A percentile compares a stretch with the other conserved stretches of the same genome.
phyloP scores from a whole-genome alignment of 179 eudicot species.

The Corrigiola litoralis region DNA sequence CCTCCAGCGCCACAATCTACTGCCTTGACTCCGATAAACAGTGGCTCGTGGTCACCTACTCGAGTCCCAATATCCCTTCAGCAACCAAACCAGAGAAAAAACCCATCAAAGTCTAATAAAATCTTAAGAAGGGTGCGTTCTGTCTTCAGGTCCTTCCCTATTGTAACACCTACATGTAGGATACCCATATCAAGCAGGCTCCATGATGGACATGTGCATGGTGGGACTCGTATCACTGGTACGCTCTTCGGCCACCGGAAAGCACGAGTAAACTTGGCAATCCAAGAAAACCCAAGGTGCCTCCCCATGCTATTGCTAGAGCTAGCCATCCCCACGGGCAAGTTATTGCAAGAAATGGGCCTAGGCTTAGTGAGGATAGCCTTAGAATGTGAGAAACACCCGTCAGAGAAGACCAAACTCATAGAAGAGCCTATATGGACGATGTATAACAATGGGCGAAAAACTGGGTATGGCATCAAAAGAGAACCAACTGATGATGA shows the following conservation, averaged over 20 bases:
- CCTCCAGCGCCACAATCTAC: slow-evolving; percentile 15
- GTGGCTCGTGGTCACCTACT: slow-evolving; percentile 29
- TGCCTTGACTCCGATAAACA: slow-evolving; percentile 9
- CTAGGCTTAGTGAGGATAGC: slow-evolving; percentile 76
- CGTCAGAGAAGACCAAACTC: slow-evolving; percentile 47
- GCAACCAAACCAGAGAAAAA: slow-evolving; percentile 36
- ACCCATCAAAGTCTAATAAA: slow-evolving; percentile 42
- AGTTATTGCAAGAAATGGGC: slow-evolving; percentile 83
- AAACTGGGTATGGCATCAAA: slow-evolving; percentile 71
- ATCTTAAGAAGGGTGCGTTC: slow-evolving; percentile 52
- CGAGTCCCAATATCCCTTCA: slow-evolving; percentile 40
- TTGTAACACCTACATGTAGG: slow-evolving; percentile 59
- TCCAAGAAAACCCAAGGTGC: slow-evolving; percentile 78
- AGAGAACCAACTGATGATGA: slow-evolving; percentile 83
- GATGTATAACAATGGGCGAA: slow-evolving; percentile 73
- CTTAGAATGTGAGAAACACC: slow-evolving; percentile 66
- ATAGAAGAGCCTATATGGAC: slow-evolving; percentile 90
- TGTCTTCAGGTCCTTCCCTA: slow-evolving; percentile 67
- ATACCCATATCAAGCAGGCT: slow-evolving; percentile 43
- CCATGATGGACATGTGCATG: slow-evolving; percentile 53
- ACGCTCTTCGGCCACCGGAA: slow-evolving; percentile 69
- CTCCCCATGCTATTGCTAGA: slow-evolving; percentile 70
- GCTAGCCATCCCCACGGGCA: slow-evolving; percentile 70
- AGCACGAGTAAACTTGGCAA: slow-evolving; percentile 60
- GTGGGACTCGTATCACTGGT: slow-evolving; percentile 69